Percentiles rank a stretch among this genome's conserved stretches.
Evolutionary conservation across 176 grass and related monocot species (phyloP).

Genomic region (Oropetium thomaeum): DNA sequence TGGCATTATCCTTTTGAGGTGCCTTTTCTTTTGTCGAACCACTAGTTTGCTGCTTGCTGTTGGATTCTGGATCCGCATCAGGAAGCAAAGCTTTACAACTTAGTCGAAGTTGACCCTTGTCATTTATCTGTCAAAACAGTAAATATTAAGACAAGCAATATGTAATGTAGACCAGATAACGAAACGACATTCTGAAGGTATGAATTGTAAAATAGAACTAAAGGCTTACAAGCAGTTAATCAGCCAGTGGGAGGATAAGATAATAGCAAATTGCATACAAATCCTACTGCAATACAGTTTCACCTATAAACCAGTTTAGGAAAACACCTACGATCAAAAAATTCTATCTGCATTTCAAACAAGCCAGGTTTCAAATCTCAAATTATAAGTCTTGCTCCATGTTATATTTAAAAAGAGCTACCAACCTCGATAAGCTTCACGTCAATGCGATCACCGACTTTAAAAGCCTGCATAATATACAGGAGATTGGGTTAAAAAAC

Average conservation of each 20-base stretch:
- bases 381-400: neutral
- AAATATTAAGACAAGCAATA: conserved; percentile 14
- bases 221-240: conserved; percentile 8
- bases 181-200: conserved; percentile 1
- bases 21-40: conserved; percentile 58
- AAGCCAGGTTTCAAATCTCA: conserved; percentile 3
- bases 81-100: conserved; percentile 82
- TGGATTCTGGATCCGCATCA: conserved; percentile 51
- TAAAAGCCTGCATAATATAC: conserved; percentile 58
- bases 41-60: conserved; percentile 38
- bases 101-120: conserved; percentile 91
- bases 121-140: conserved; percentile 67
- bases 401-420: conserved; percentile 22
- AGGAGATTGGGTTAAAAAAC: conserved; percentile 16
- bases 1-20: conserved; percentile 33
- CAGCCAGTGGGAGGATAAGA: neutral
- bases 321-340: neutral
- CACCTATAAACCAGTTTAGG: neutral
- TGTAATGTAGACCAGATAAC: conserved; percentile 4
- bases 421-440: conserved; percentile 95
- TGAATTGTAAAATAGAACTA: neutral
- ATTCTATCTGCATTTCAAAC: neutral
- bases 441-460: conserved; percentile 87
- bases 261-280: neutral
- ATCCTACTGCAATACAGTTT: neutral